Conservation (phyloP, 164 flowering plant genomes). For the Macadamia tetraphylla region DNA sequence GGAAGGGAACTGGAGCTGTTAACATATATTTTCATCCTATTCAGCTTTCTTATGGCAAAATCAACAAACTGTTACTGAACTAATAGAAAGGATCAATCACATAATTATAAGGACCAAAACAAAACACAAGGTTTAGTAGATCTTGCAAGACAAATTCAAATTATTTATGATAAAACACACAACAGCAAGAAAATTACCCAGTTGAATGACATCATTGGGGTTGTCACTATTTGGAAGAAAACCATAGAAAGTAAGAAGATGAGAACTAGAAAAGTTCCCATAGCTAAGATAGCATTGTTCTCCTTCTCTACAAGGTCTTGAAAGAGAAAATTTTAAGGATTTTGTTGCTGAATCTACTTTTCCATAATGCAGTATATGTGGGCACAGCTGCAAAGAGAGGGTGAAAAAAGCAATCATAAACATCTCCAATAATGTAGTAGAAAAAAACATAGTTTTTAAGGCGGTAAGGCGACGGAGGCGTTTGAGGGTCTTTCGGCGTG, state of each 20-base stretch:
- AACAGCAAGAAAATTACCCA: constrained; percentile 42
- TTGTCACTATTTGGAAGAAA: constrained; percentile 73
- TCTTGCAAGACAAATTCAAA: neutral
- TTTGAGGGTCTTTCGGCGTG: too few relatives aligned
- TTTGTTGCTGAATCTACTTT: constrained; percentile 57
- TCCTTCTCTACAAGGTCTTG: constrained; percentile 70
- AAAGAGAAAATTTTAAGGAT: constrained; percentile 57
- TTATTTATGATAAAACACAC: neutral
- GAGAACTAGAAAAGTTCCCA: constrained; percentile 72
- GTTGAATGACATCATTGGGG: constrained; percentile 65
- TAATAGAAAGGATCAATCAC: neutral
- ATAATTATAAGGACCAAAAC: neutral
- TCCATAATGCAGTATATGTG: constrained; percentile 78
- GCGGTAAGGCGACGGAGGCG: too few relatives aligned
- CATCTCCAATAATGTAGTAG: neutral
- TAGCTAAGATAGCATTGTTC: constrained; percentile 82
- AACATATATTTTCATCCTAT: too few relatives aligned
- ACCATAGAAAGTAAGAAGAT: constrained; percentile 84
- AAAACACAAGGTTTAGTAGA: neutral
- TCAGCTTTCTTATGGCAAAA: too few relatives aligned
- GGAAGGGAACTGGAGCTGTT: neutral
- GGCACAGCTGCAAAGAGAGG: constrained; percentile 45
- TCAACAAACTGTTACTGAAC: neutral
- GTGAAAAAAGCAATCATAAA: constrained; percentile 5
- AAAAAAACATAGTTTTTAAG: neutral